phyloP scores from a whole-genome alignment of 2,329 filamentous ascomycete species.

The Talaromyces sp. region DNA sequence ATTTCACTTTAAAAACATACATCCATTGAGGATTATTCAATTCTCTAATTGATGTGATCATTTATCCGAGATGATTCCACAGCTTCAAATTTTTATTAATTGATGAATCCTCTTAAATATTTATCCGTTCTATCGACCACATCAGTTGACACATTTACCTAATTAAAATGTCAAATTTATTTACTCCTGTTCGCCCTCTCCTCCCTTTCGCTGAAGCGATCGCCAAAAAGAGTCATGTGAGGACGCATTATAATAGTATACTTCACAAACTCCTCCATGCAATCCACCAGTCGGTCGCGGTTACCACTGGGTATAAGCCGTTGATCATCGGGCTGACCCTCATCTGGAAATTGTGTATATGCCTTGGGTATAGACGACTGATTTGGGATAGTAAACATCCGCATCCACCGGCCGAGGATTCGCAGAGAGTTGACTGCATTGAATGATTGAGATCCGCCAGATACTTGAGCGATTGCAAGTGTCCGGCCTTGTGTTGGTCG shows the following conservation, averaged over 20 bases:
- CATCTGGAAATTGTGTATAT: constrained; percentile 57
- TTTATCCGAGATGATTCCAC: too few species aligned
- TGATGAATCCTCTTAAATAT: too few species aligned
- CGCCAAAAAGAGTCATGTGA: constrained; percentile 55
- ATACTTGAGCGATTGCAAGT: constrained; percentile 56
- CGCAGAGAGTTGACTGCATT: constrained; percentile 62
- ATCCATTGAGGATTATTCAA: too few species aligned
- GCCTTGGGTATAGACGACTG: constrained; percentile 59
- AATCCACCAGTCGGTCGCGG: constrained; percentile 57
- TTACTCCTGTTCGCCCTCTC: constrained; percentile 13
- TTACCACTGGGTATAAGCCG: constrained; percentile 52
- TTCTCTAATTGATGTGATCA: too few species aligned
- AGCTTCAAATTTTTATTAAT: too few species aligned
- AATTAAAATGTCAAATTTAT: too few species aligned
- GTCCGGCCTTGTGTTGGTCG: constrained; percentile 62
- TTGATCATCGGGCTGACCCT: constrained; percentile 40
- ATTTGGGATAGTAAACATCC: constrained; percentile 63
- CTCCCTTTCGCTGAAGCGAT: constrained; percentile 56
- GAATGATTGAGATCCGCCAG: constrained; percentile 60
- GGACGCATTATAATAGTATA: constrained; percentile 60
- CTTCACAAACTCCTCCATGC: constrained; percentile 66
- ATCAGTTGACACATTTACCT: too few species aligned
- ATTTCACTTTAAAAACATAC: too few species aligned
- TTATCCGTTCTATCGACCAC: too few species aligned
- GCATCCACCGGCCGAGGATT: constrained; percentile 63